Evolutionary conservation across 2,329 filamentous ascomycete genomes (phyloP).

Genomic region (Phialophora chinensis): DNA sequence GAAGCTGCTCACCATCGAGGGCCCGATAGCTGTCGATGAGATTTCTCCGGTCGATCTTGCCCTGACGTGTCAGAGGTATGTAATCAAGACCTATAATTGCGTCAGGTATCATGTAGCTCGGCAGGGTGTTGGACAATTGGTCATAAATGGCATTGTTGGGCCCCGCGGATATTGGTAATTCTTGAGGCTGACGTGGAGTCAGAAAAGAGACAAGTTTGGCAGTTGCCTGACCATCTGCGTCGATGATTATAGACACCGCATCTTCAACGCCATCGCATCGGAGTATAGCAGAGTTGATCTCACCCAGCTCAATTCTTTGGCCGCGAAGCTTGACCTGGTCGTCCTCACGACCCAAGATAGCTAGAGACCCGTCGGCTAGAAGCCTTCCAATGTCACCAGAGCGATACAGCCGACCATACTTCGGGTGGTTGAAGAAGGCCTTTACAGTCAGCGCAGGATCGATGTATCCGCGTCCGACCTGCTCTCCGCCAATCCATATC

Average conservation of each 20-base stretch:
- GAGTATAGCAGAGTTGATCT: conserved; percentile 71
- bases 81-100: conserved; percentile 71
- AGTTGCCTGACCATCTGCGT: conserved; percentile 42
- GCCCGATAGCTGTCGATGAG: conserved; percentile 58
- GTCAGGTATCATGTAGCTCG: conserved; percentile 79
- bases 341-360: conserved; percentile 75
- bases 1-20: conserved; percentile 56
- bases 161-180: conserved; percentile 6
- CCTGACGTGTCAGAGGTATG: conserved; percentile 74
- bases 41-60: conserved; percentile 70
- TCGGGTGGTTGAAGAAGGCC: conserved; percentile 72
- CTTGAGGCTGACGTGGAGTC: conserved; percentile 47
- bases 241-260: conserved; percentile 67
- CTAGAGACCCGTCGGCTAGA: conserved; percentile 74
- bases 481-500: conserved; percentile 83
- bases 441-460: conserved; percentile 64
- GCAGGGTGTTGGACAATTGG: conserved; percentile 62
- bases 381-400: conserved; percentile 83
- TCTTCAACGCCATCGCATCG: conserved; percentile 60
- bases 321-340: conserved; percentile 83
- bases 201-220: conserved; percentile 73
- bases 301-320: conserved; percentile 77
- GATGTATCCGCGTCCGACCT: conserved; percentile 77
- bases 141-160: conserved; percentile 57
- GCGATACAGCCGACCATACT: conserved; percentile 76